Evolutionary conservation across 78 protist genomes (phyloP), one percentile per base, ranked within the genome.

Genomic region (Polysphondylium violaceum): DNA sequence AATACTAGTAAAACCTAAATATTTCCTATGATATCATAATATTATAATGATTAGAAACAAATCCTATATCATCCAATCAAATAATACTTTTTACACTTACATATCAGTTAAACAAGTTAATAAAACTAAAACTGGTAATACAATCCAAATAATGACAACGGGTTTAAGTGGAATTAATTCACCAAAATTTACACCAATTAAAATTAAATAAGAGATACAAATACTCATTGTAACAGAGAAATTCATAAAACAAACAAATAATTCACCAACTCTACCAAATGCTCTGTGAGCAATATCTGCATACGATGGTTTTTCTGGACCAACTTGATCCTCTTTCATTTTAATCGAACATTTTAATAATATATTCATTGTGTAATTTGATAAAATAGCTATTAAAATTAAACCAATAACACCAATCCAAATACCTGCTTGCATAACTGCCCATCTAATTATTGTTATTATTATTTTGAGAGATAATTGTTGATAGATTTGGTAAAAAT

Each of bases 381-480:
- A 67, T n/a, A 83, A 33, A 29, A 69, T 38, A 2, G 91, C 77
- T 29, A 83, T 83, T 55, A 44, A 23, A 27, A 83, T 79, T 63
- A 83, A 59, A 69, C 91, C 91, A 29, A 83, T 69, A 0, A 79
- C 55, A 27, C 91, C 91, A 27, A 83, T 69, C 58, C 63, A 83
- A 41, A 83, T 25, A 56, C 91, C 91, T 40, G 79, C 91, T 25
- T 83, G 43, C 19, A 35, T 25, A 14, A 83, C 27, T 83, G 91
- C 91, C 47, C 91, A 60, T 35, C 87, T 76, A 47, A 25, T n/a
- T 35, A 21, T 21, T n/a, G n/a, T n/a, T n/a, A n/a, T n/a, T n/a
- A n/a, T n/a, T n/a, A n/a, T n/a, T n/a, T n/a, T n/a, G 1, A 51
- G 6, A n/a, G 14, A 35, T 29, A 27, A 35, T 23, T 56, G 9